A percentile compares a stretch with the other conserved stretches of the same genome.
Conservation (phyloP, 2,329 filamentous ascomycete species). For the Colletotrichum sp. region DNA sequence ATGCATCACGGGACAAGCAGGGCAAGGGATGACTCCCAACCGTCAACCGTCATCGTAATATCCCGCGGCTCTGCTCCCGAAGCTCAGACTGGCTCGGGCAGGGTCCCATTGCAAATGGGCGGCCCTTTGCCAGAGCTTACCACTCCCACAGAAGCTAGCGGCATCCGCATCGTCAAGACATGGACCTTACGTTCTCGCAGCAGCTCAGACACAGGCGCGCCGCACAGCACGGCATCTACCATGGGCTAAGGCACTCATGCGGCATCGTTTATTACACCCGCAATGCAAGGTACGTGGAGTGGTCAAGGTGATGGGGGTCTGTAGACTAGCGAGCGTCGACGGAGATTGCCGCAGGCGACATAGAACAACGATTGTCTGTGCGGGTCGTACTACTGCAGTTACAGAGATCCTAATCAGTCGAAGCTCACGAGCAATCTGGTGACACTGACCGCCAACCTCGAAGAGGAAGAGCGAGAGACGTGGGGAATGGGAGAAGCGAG, state of each 20-base stretch:
- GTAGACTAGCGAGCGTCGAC: slow-evolving; percentile 1
- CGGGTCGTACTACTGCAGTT: slow-evolving; percentile 2
- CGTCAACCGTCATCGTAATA: background rate
- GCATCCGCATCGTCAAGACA: background rate
- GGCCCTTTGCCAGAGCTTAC: background rate
- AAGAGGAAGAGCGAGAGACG: background rate
- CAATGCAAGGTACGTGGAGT: slow-evolving; percentile 2
- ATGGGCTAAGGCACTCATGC: background rate
- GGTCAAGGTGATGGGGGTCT: background rate
- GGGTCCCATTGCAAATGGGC: slow-evolving; percentile 2
- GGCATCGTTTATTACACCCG: slow-evolving; percentile 6
- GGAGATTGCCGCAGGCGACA: slow-evolving; percentile 18
- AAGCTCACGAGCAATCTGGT: slow-evolving; percentile 8
- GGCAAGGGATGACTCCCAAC: background rate
- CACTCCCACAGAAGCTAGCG: background rate
- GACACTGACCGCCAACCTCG: background rate
- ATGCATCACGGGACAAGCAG: background rate
- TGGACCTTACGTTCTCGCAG: background rate
- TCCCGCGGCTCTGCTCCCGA: slow-evolving; percentile 19
- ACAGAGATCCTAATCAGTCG: slow-evolving; percentile 5
- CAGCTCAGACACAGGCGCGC: slow-evolving; percentile 13
- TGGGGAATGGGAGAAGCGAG: background rate
- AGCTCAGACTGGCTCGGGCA: slow-evolving; percentile 5
- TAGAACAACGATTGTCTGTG: slow-evolving; percentile 10
- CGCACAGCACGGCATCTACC: slow-evolving; percentile 1